Base-by-base conservation (phyloP, 148 eudicot genomes). In the Persicaria maculosa region DNA sequence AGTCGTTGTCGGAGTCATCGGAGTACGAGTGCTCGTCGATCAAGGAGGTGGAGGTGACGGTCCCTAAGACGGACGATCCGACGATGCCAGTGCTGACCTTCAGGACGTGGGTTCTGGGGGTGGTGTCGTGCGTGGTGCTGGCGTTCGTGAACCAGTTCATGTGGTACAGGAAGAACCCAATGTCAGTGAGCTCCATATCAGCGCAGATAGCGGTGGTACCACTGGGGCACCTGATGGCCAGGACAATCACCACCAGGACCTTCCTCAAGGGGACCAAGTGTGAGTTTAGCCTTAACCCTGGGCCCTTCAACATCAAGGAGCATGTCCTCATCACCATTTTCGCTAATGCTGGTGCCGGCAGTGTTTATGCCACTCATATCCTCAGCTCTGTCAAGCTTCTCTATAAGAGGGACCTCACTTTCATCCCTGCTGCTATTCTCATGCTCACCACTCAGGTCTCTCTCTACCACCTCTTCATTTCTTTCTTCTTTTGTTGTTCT, bases 261-360 rank as follows among this genome's bases (percentile, higher is more conserved):
- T 95, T 95, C 72, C 85, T 95, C 72, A 22, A 83, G 72, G 97
- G 93, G 44, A 67, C 59, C 6, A 83, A 11, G 72, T 90, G 76
- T 68, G 82, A 85, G 47, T 95, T 92, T 75, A 90, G 82, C 14
- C 68, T 95, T 31, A 95, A 95, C 25, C 96, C 97, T 0, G 97
- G 97, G 1, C 92, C 93, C 0, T 95, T 95, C 68, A 90, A 86
- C 52, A 78, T 92, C 0, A 95, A 95, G 77, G 97, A 95, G 74
- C 98, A 92, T 75, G 98, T 92, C 25, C 73, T 95, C 76, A 88
- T 95, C 31, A 95, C 98, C 0, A 95, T 92, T 44, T 92, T 92
- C 40, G 97, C 97, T 0, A 95, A 89, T 75, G 72, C 96, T 0
- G 98, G 97, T 7, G 96, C 91, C 25, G 93, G 93, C 5, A 81